Base-by-base conservation (phyloP, 495 filamentous ascomycete genomes). In the Antarctomyces pellizariae region DNA sequence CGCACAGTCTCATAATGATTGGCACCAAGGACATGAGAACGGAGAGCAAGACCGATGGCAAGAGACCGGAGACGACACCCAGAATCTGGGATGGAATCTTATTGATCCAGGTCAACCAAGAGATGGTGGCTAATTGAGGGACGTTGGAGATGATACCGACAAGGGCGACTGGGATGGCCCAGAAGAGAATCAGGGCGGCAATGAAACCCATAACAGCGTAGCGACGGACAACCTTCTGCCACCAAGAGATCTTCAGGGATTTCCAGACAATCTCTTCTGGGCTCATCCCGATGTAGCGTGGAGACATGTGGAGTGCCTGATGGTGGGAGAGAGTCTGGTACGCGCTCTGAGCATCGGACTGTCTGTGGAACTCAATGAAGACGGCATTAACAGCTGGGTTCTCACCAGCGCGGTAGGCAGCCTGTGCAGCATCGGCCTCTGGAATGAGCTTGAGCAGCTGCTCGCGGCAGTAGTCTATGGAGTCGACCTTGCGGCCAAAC, bases 401-500 rank as follows among this genome's bases (percentile, higher is more conserved):
- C 18, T 76, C 62, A 29, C 77, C 77, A 4, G 59, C 56, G 27
- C 60, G 66, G 42, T 89, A 75, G 37, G 64, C 56, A 31, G 58
- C 63, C 50, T 92, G 86, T 30, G 75, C 56, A 11, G 68, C 56
- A 24, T 84, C 71, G 31, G 78, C 71, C 33, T 72, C 64, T 2
- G 83, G 84, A 33, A 73, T 76, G 25, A 93, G 59, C 28, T 67
- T 70, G 39, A 71, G 66, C 13, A 97, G 71, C 46, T 89, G 72
- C 1, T 60, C 53, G 33, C 86, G 74, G 42, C 67, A 76, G 77
- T 83, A 95, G 43, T 90, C 72, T 55, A 92, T 91, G 0, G 77
- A 77, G 48, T 92, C 82, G 16, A 91, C 79, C 59, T 95, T 95
- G 49, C 83, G 68, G 32, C 86, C 86, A 34, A 90, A 59, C 13